Evolutionary conservation across 768 basidiomycete species (phyloP), one percentile per base, ranked within the genome.

Genomic region (Leccinum variicolor): DNA sequence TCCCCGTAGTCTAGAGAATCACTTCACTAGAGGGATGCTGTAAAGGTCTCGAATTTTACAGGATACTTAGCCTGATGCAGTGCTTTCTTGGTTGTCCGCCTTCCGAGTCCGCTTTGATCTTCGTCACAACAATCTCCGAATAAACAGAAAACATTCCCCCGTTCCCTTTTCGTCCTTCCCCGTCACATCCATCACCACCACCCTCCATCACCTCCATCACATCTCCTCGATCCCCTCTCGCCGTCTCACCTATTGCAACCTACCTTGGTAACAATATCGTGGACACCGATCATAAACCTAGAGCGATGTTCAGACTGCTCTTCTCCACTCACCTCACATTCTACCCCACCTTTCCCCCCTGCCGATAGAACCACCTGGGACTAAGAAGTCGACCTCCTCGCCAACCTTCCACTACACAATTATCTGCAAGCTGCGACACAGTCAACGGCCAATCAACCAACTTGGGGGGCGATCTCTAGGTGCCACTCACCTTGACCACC

Each of bases 111-210:
- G 54, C 58, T 58, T 64, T 62, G 59, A 61, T 41, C 52, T 36
- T 65, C n/a, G 48, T 47, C 41, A 10, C 11, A 39, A 57, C 43
- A 28, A 15, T 51, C 54, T 21, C 54, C 57, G 41, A 19, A 60
- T 23, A 66, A 68, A 60, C 45, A 56, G 33, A 55, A 65, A 52
- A 31, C 45, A 3, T 55, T 50, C 48, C 21, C 31, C 8, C 43
- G 2, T 10, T 25, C n/a, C 15, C 52, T 41, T 52, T 19, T 48
- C 17, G n/a, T 52, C 41, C 28, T 14, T 50, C 21, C 6, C 6
- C 21, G 1, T 64, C 46, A 36, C 33, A 19, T 8, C 43, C 26
- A 39, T 34, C 43, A 19, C 31, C 29, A 0, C n/a, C 21, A 6
- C 19, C 33, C 5, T 19, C 43, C 10, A 4, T 41, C 39, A 41